A percentile compares a stretch with the other conserved stretches of the same genome.
Conservation (phyloP, 805 yeast genomes). For the Candida corydali region DNA sequence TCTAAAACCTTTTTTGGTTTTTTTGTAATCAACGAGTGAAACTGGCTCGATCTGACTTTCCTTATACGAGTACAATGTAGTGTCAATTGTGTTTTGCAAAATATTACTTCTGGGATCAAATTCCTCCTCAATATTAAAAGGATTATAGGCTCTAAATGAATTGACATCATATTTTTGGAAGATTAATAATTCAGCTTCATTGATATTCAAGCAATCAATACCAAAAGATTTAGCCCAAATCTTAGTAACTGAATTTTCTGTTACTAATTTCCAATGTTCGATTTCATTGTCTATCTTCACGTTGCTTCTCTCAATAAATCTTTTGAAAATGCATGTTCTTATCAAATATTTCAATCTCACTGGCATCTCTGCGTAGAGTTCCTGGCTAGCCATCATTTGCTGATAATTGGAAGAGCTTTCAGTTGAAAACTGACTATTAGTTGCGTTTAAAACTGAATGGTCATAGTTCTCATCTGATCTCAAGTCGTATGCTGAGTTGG, state of each 20-base stretch:
- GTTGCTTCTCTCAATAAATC: slow-evolving; percentile 29
- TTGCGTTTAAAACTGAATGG: no score
- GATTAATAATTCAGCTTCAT: slow-evolving; percentile 45
- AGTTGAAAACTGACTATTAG: slow-evolving; percentile 13
- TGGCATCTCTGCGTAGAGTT: slow-evolving; percentile 45
- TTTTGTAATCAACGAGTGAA: not conserved
- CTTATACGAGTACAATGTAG: slow-evolving; percentile 24
- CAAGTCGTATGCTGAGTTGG: not conserved
- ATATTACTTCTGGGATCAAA: slow-evolving; percentile 19
- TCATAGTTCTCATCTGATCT: slow-evolving; percentile 4
- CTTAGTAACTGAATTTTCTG: slow-evolving; percentile 55
- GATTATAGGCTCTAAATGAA: slow-evolving; percentile 19
- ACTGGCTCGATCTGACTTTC: slow-evolving; percentile 3
- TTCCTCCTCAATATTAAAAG: slow-evolving; percentile 19
- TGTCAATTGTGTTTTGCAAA: slow-evolving; percentile 31
- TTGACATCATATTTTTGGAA: slow-evolving; percentile 35
- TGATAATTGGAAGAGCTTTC: slow-evolving; percentile 24
- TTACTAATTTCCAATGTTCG: slow-evolving; percentile 52
- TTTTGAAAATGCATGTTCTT: slow-evolving; percentile 55
- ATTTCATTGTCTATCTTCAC: slow-evolving; percentile 7
- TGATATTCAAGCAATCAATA: slow-evolving; percentile 48
- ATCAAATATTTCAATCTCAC: slow-evolving; percentile 49
- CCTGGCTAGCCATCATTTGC: slow-evolving; percentile 21
- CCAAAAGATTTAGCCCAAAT: slow-evolving; percentile 54
- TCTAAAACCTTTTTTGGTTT: not conserved